Evolutionary conservation across 768 basidiomycete genomes (phyloP).

Genomic region (Pleurotus djamor): DNA sequence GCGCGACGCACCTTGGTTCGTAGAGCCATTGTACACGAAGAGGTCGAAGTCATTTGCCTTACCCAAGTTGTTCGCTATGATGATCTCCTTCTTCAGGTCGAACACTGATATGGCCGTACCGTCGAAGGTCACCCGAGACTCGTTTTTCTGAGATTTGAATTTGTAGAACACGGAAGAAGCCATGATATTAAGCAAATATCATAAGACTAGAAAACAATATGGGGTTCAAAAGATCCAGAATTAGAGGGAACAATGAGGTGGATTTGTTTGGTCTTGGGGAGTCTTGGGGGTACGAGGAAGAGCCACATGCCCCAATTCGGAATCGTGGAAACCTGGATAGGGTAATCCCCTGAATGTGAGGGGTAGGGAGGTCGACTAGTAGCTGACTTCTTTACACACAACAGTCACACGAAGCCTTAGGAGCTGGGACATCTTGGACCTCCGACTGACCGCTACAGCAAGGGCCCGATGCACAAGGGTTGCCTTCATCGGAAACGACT

Average conservation of each 20-base stretch:
- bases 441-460: neutral
- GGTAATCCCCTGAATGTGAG: too few species aligned
- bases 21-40: slow-evolving; percentile 76
- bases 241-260: slow-evolving; percentile 4
- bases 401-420: neutral
- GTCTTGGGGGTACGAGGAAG: too few species aligned
- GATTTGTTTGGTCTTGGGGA: too few species aligned
- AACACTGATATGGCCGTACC: slow-evolving; percentile 99
- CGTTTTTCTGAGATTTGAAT: slow-evolving; percentile 94
- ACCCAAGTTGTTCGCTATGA: slow-evolving; percentile 92
- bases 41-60: slow-evolving; percentile 98
- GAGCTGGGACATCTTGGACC: neutral
- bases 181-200: slow-evolving; percentile 48
- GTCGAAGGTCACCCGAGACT: slow-evolving; percentile 95
- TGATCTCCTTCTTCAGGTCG: slow-evolving; percentile 98
- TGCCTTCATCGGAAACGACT: too few species aligned
- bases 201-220: slow-evolving; percentile 26
- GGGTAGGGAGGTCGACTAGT: too few species aligned
- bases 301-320: too few species aligned
- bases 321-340: too few species aligned
- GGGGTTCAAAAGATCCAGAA: slow-evolving; percentile 19
- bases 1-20: slow-evolving; percentile 75
- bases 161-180: slow-evolving; percentile 97
- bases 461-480: neutral
- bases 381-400: neutral